Conservation (phyloP, 495 filamentous ascomycete species). For the Hypoxylon perforatum region DNA sequence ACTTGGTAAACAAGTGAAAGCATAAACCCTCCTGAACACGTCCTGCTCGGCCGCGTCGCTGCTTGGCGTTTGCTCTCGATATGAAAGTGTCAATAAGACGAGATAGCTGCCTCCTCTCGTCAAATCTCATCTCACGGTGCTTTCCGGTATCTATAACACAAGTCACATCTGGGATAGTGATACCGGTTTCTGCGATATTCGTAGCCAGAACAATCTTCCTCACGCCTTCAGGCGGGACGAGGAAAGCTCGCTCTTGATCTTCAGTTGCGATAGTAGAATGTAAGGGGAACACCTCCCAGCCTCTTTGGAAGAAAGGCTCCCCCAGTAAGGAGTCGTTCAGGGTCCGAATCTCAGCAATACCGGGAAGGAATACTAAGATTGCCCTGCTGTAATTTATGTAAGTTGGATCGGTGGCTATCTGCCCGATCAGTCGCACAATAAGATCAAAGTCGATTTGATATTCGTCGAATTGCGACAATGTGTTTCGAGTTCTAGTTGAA, state of each 20-base stretch:
- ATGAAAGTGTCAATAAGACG: conserved; percentile 92
- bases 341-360: conserved; percentile 90
- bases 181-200: conserved; percentile 97
- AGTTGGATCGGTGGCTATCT: conserved; percentile 72
- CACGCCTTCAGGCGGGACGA: conserved; percentile 79
- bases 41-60: conserved; percentile 92
- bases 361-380: conserved; percentile 92
- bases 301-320: conserved; percentile 72
- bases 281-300: conserved; percentile 85
- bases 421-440: conserved; percentile 76
- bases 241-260: conserved; percentile 92
- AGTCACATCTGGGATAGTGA: conserved; percentile 96
- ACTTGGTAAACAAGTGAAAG: conserved; percentile 92
- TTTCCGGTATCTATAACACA: conserved; percentile 95
- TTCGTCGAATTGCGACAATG: conserved; percentile 81
- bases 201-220: conserved; percentile 95
- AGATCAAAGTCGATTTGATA: conserved; percentile 88
- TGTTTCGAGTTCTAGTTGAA: conserved; percentile 75
- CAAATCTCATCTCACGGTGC: conserved; percentile 95
- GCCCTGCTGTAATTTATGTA: conserved; percentile 83
- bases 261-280: conserved; percentile 97
- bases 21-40: conserved; percentile 94
- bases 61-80: conserved; percentile 92
- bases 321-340: conserved; percentile 83
- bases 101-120: conserved; percentile 90